These are phyloP conservation scores for Mortierella sp. DNA, from an alignment of 371 early-diverging fungal species.

Conservation along the genomic window DNA sequence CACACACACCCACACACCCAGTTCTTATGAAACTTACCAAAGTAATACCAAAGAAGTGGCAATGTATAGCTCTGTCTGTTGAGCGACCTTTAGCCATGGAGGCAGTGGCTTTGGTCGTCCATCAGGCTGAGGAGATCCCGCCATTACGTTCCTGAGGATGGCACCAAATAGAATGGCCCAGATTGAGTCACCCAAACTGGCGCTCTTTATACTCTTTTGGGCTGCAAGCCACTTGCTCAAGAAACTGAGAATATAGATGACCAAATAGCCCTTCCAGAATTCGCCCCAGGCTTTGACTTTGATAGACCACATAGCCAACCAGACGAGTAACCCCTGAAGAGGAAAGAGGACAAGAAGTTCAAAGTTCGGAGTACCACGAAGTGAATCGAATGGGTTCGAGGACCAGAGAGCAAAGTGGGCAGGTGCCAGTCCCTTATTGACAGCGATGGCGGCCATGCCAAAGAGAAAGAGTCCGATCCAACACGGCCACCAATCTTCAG, in stretches of 20 bases:
- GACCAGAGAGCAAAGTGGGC: slow-evolving; percentile 66
- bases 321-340: slow-evolving; percentile 64
- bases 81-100: slow-evolving; percentile 68
- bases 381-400: slow-evolving; percentile 67
- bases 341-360: slow-evolving; percentile 66
- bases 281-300: slow-evolving; percentile 58
- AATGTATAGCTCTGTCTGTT: slow-evolving; percentile 73
- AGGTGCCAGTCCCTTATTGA: slow-evolving; percentile 60
- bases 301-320: slow-evolving; percentile 62
- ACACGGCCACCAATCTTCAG: slow-evolving; percentile 76
- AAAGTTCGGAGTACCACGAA: slow-evolving; percentile 60
- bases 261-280: slow-evolving; percentile 63
- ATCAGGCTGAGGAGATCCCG: slow-evolving; percentile 50
- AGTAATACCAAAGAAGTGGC: slow-evolving; percentile 70
- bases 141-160: slow-evolving; percentile 61
- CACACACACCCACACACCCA: not conserved
- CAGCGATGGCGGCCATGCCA: slow-evolving; percentile 64
- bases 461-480: slow-evolving; percentile 74
- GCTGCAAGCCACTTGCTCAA: slow-evolving; percentile 70
- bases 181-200: slow-evolving; percentile 70
- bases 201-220: slow-evolving; percentile 62
- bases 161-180: slow-evolving; percentile 75
- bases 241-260: slow-evolving; percentile 63
- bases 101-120: slow-evolving; percentile 59
- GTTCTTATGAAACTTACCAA: slow-evolving; percentile 48